Base-by-base conservation (phyloP, 495 filamentous ascomycete species). In the Aspergillus taichungensis region DNA sequence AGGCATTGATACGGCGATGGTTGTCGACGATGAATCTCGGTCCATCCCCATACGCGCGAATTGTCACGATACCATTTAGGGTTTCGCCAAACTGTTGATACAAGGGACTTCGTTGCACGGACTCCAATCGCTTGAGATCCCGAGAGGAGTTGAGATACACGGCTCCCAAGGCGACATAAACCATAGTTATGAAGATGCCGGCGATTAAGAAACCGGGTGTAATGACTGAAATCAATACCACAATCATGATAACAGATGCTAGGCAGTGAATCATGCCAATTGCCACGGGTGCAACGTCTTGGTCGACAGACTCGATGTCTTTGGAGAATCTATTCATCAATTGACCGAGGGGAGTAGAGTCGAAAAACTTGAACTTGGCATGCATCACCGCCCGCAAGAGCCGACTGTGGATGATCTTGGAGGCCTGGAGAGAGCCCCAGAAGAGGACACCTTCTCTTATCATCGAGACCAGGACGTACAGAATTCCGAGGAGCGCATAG, bases 1-100 rank as follows among this genome's bases (percentile, higher is more conserved):
- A 91, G 27, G 80, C 81, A 62, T 99, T 94, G 61, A 99, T 88
- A 37, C 82, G 81, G 29, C 69, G 68, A 46, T 97, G 80, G 60
- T 99, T 99, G 55, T 99, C 94, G 14, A 91, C 75, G 49, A 95
- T 83, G 61, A 97, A 99, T 30, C 94, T 81, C 46, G 86, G 76
- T 54, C 95, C 88, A 59, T 96, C 92, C 30, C 89, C 87, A 62
- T 97, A 99, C 12, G 94, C 94, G 56, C 94, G 83, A 52, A 99
- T 99, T 1, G 94, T 99, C n/a, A 90, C 88, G 46, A 97, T 87
- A 35, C 94, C 94, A 40, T 81, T 88, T 12, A 99, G 72, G 0
- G 94, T 97, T 69, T 99, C 94, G 42, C 94, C 91, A 54, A 99
- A 97, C 55, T 96, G 92, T 64, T 99, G 94, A 64, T 95, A 99